A percentile compares a stretch with the other conserved stretches of the same genome.
phyloP scores from a whole-genome alignment of 768 basidiomycete species.

The Dacryopinax spathularia region DNA sequence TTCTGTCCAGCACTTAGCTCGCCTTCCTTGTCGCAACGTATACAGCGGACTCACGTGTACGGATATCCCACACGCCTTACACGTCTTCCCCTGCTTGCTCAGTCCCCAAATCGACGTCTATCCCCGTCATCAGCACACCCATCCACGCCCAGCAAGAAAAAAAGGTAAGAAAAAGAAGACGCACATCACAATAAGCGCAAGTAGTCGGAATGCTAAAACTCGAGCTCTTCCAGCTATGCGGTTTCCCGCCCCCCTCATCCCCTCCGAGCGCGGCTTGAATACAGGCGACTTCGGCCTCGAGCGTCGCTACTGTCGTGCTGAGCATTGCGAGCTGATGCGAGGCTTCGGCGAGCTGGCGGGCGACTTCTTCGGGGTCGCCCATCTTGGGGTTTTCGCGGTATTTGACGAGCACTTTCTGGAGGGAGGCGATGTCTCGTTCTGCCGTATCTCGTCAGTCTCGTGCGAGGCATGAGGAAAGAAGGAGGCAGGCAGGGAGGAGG shows the following conservation, averaged over 20 bases:
- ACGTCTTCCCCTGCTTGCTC: conserved; percentile 76
- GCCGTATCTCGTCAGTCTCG: too few species aligned
- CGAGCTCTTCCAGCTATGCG: conserved; percentile 71
- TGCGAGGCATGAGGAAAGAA: too few species aligned
- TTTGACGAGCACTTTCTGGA: conserved; percentile 32
- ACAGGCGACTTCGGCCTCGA: conserved; percentile 50
- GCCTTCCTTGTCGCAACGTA: background rate
- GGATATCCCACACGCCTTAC: conserved; percentile 58
- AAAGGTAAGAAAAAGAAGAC: conserved; percentile 11
- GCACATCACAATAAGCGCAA: conserved; percentile 69
- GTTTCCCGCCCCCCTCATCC: conserved; percentile 58
- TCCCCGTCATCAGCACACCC: background rate
- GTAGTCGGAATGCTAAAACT: conserved; percentile 74
- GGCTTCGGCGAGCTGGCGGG: conserved; percentile 43
- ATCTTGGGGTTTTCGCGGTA: conserved; percentile 37
- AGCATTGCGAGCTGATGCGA: conserved; percentile 45
- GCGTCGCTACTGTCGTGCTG: conserved; percentile 39
- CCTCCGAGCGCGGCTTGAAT: conserved; percentile 51
- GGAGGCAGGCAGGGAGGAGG: conserved; percentile 7
- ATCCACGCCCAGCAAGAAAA: conserved; percentile 1
- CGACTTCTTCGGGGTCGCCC: conserved; percentile 42
- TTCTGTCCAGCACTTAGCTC: conserved; percentile 16
- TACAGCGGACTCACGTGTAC: conserved; percentile 36
- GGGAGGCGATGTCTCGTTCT: conserved; percentile 45
- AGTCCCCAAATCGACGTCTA: conserved; percentile 79